Evolutionary conservation across 768 basidiomycete genomes (phyloP), one percentile per base, ranked within the genome.

Genomic region (Suillus placidus): DNA sequence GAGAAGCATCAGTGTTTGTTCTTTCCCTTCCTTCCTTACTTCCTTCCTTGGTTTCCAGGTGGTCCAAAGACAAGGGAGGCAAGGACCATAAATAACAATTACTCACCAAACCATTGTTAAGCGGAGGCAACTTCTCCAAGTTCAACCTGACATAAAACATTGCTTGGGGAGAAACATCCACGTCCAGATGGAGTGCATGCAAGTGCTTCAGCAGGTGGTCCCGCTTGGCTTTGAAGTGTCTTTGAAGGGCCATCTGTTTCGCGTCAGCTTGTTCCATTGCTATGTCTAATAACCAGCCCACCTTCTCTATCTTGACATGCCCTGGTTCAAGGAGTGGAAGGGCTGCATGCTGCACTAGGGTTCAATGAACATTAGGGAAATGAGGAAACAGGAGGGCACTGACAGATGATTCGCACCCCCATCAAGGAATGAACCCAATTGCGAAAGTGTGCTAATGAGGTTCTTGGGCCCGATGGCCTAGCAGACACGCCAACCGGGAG

Each of bases 81-180:
- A 55, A 42, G 35, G 18, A 20, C 4, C 18, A 20, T 54, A 32
- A n/a, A 34, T 4, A 55, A 47, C 14, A 35, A 30, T 18, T 16
- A 80, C 84, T 7, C 67, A 92, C 91, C 72, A 97, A 80, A 23
- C 95, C 95, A 71, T 93, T 94, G 80, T 95, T 94, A 52, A 97
- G 74, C 8, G 96, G 96, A 10, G 93, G 91, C 56, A 97, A 84
- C 63, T 82, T 83, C 74, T 89, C 89, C 26, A 97, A 82, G 79
- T 93, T 92, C 66, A 96, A 85, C 95, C 96, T 97, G 74, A 97
- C 88, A 78, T 98, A 97, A 80, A 97, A 98, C 3, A 96, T 97
- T 63, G 89, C 88, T 23, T 80, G 81, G 6, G 93, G 94, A 49
- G 91, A 89, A 63, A 92, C 78, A 55, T 85, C 81, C 54, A 97